Evolutionary conservation across 495 filamentous ascomycete genomes (phyloP).

Genomic region (Penicillium odoratum): DNA sequence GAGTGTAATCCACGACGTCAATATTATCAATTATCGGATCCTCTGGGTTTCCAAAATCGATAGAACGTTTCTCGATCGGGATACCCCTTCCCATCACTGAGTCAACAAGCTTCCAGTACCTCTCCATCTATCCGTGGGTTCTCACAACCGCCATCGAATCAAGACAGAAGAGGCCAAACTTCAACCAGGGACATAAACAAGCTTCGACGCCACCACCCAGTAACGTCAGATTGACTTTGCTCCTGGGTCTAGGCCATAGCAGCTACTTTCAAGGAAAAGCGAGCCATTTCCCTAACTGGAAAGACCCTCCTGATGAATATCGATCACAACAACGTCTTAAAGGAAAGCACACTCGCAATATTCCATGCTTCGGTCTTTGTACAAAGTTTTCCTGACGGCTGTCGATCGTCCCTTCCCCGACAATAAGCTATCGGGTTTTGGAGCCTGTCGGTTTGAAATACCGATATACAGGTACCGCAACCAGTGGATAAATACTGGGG

Average conservation of each 20-base stretch:
- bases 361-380: not conserved
- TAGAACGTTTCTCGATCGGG: not conserved
- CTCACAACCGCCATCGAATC: constrained; percentile 10
- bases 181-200: constrained; percentile 21
- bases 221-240: constrained; percentile 32
- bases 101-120: constrained; percentile 23
- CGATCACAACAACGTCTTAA: not conserved
- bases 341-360: not conserved
- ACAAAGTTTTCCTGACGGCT: not conserved
- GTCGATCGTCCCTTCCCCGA: not conserved
- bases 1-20: constrained; percentile 31
- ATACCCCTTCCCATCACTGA: constrained; percentile 3
- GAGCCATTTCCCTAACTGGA: constrained; percentile 3
- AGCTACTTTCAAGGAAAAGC: not conserved
- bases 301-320: not conserved
- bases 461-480: constrained; percentile 11
- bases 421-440: constrained; percentile 6
- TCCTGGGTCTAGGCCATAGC: constrained; percentile 20
- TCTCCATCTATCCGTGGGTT: constrained; percentile 17
- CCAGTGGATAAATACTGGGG: constrained; percentile 13
- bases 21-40: constrained; percentile 14
- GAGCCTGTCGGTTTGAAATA: constrained; percentile 23
- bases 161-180: not conserved
- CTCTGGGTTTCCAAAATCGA: not conserved
- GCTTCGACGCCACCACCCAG: constrained; percentile 18